phyloP scores from a whole-genome alignment of 208 protist genomes.

The Crithidia brevicula region DNA sequence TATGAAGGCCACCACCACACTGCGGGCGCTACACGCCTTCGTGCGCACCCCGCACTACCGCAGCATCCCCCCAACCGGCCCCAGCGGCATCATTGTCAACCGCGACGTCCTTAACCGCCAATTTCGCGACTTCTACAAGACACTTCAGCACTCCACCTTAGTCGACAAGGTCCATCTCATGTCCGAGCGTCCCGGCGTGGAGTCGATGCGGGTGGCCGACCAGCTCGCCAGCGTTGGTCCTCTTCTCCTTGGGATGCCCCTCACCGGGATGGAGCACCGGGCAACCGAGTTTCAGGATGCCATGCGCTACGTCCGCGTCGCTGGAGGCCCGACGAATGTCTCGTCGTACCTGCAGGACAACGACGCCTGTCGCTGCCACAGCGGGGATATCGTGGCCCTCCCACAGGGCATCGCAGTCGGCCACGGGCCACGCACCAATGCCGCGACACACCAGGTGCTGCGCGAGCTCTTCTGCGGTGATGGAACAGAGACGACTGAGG shows the following conservation, averaged over 20 bases:
- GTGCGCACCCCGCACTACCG: conserved; percentile 86
- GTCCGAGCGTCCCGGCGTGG: conserved; percentile 73
- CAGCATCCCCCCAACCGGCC: conserved; percentile 78
- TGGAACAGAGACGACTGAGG: not conserved
- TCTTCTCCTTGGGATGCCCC: conserved; percentile 83
- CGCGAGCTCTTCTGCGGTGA: conserved; percentile 64
- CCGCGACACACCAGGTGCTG: conserved; percentile 73
- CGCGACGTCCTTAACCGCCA: conserved; percentile 89
- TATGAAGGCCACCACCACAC: conserved; percentile 26
- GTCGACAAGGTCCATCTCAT: conserved; percentile 93
- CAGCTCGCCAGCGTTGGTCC: conserved; percentile 80
- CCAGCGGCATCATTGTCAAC: conserved; percentile 88
- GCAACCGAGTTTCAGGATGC: conserved; percentile 88
- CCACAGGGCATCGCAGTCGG: conserved; percentile 85
- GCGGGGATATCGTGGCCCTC: conserved; percentile 88
- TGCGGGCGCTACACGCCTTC: conserved; percentile 80
- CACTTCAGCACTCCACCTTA: conserved; percentile 83
- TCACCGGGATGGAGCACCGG: conserved; percentile 86
- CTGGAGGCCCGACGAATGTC: conserved; percentile 78
- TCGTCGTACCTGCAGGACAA: conserved; percentile 81
- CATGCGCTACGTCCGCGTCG: conserved; percentile 84
- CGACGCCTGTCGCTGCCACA: conserved; percentile 85
- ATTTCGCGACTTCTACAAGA: conserved; percentile 91
- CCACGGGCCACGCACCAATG: conserved; percentile 89
- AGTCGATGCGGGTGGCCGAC: conserved; percentile 82